These are phyloP conservation scores for Sonneratia alba DNA, from an alignment of 345 rosid species.

Conservation along the genomic window DNA sequence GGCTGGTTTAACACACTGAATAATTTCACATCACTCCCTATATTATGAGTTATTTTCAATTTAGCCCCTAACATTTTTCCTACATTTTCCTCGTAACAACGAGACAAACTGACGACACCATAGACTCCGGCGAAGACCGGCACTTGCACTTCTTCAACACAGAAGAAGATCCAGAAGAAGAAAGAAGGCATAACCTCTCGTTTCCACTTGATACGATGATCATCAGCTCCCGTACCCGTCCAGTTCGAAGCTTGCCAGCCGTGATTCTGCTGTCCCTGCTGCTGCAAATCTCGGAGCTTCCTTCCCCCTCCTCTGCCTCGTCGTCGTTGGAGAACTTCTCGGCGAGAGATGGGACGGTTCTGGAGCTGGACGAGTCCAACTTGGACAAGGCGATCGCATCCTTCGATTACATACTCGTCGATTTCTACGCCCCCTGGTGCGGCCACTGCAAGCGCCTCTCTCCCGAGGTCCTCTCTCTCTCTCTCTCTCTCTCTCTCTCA, in stretches of 20 bases:
- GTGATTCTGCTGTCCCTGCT: constrained; percentile 4
- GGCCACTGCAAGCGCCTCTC: constrained; percentile 92
- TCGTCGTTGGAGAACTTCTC: constrained; percentile 16
- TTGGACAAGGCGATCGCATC: constrained; percentile 65
- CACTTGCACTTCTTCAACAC: too few relatives aligned
- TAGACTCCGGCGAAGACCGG: too few relatives aligned
- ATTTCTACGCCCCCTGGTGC: constrained; percentile 98
- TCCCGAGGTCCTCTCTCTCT: constrained; percentile 50
- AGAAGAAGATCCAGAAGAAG: too few relatives aligned
- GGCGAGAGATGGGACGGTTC: constrained; percentile 49
- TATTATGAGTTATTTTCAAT: background rate
- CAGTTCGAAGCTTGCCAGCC: background rate
- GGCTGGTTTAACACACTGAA: background rate
- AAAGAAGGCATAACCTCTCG: background rate
- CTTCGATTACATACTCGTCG: constrained; percentile 66
- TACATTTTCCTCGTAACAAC: too few relatives aligned
- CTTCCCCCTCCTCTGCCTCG: constrained; percentile 2
- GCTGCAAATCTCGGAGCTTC: background rate
- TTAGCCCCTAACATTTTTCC: background rate
- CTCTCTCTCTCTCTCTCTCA: background rate
- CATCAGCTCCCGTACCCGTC: background rate
- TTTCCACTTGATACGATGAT: background rate
- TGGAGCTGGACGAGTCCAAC: constrained; percentile 80
- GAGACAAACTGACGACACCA: too few relatives aligned
- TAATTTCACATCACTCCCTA: background rate